These are phyloP conservation scores for Chaetomium cochliodes DNA, from an alignment of 495 filamentous ascomycete species.

Conservation along the genomic window DNA sequence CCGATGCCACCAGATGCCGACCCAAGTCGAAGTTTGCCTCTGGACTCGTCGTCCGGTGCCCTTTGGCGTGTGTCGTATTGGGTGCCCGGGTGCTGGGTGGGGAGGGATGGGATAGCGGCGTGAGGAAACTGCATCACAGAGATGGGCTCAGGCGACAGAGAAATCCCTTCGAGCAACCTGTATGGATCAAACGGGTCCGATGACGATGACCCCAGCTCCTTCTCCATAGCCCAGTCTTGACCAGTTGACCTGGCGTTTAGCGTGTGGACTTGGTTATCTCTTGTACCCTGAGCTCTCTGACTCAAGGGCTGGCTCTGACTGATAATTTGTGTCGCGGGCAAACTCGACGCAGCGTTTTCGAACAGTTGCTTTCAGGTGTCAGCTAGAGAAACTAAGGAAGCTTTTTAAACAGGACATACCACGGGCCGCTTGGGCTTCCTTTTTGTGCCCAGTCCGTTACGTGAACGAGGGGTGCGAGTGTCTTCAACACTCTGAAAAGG, in stretches of 20 bases:
- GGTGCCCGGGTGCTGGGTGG: neutral
- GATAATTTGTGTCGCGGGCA: slow-evolving; percentile 26
- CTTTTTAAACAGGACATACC: slow-evolving; percentile 11
- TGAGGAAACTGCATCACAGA: neutral
- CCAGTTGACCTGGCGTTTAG: neutral
- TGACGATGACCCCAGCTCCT: neutral
- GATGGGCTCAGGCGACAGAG: neutral
- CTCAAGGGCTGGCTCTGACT: slow-evolving; percentile 23
- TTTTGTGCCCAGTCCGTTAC: slow-evolving; percentile 13
- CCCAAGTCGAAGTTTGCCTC: neutral
- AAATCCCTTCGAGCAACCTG: slow-evolving; percentile 3
- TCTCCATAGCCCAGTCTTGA: neutral
- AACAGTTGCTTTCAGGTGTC: slow-evolving; percentile 25
- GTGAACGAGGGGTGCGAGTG: neutral
- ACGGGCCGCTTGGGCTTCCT: slow-evolving; percentile 28
- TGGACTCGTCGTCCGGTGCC: neutral
- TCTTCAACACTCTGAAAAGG: neutral
- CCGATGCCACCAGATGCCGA: neutral
- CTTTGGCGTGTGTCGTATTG: neutral
- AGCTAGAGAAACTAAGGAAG: neutral
- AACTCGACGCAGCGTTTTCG: slow-evolving; percentile 21
- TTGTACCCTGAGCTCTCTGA: neutral
- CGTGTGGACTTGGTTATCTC: neutral
- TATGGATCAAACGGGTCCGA: neutral
- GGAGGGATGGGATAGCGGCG: neutral